Conservation (phyloP, 1,284 basidiomycete genomes). For the Trametes hirsuta region DNA sequence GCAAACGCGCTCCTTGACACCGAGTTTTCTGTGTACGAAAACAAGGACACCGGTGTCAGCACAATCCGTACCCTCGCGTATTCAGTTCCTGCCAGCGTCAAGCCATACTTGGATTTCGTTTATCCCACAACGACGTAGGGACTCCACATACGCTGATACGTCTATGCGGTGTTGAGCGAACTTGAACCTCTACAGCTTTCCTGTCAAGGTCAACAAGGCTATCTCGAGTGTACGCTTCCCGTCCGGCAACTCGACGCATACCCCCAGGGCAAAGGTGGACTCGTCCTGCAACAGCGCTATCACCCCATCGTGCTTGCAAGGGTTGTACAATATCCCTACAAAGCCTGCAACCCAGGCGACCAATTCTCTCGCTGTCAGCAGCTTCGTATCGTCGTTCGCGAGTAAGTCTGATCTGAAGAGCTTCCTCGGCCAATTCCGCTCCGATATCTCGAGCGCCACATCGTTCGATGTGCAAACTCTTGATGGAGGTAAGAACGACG, state of each 20-base stretch:
- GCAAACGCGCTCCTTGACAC: conserved; percentile 43
- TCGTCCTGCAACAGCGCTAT: conserved; percentile 33
- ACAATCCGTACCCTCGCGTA: conserved; percentile 43
- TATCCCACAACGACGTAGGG: conserved; percentile 40
- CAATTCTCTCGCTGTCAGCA: conserved; percentile 59
- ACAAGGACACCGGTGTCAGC: conserved; percentile 35
- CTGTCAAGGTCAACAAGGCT: conserved; percentile 14
- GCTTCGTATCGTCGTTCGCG: conserved; percentile 59
- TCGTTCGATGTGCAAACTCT: conserved; percentile 15
- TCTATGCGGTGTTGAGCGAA: conserved; percentile 8
- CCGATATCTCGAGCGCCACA: conserved; percentile 45
- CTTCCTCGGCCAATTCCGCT: conserved; percentile 51
- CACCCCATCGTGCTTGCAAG: conserved; percentile 57
- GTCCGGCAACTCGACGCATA: conserved; percentile 8
- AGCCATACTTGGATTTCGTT: conserved; percentile 42
- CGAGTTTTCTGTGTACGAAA: conserved; percentile 40
- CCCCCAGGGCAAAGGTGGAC: conserved; percentile 11
- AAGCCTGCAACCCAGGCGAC: conserved; percentile 44
- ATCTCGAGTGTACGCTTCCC: conserved; percentile 6
- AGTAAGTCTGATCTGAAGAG: conserved; percentile 54
- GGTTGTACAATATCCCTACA: conserved; percentile 55
- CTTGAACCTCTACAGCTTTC: conserved; percentile 23
- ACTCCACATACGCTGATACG: background rate
- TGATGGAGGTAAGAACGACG: conserved; percentile 40
- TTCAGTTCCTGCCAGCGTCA: conserved; percentile 42